phyloP scores from a whole-genome alignment of 2,329 filamentous ascomycete genomes.

The Didymella pomorum region DNA sequence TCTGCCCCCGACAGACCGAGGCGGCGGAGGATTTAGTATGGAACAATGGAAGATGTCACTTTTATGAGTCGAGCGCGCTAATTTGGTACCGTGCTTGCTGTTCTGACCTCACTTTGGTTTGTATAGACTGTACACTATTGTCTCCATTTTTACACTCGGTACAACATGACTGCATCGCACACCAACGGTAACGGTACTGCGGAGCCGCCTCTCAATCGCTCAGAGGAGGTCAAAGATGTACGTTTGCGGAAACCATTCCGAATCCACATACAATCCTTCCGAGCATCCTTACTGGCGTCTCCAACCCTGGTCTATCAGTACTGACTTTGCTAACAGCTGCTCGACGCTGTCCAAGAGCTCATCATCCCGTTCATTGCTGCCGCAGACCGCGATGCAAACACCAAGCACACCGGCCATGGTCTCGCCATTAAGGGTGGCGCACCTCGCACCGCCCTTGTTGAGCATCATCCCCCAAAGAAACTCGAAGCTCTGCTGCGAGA shows the following conservation, averaged over 20 bases:
- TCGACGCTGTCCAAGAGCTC: conserved; percentile 71
- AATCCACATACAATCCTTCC: conserved; percentile 4
- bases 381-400: conserved; percentile 70
- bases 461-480: conserved; percentile 55
- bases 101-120: conserved; percentile 6
- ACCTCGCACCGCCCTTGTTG: conserved; percentile 55
- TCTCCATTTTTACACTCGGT: no score
- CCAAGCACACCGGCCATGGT: conserved; percentile 64
- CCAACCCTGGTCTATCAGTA: background rate
- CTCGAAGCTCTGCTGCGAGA: conserved; percentile 50
- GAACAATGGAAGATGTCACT: conserved; percentile 25
- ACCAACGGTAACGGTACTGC: conserved; percentile 19
- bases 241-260: conserved; percentile 18
- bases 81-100: conserved; percentile 5
- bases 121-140: background rate
- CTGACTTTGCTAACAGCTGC: conserved; percentile 61
- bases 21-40: conserved; percentile 12
- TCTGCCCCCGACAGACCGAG: conserved; percentile 11
- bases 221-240: conserved; percentile 52
- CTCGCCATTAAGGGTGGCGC: conserved; percentile 68
- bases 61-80: conserved; percentile 12
- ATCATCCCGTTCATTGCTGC: conserved; percentile 74
- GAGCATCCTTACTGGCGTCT: conserved; percentile 22
- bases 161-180: conserved; percentile 9
- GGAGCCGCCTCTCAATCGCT: conserved; percentile 40